These are phyloP conservation scores for Cinnamomum micranthum DNA, from an alignment of 164 flowering plant genomes.

Conservation along the genomic window DNA sequence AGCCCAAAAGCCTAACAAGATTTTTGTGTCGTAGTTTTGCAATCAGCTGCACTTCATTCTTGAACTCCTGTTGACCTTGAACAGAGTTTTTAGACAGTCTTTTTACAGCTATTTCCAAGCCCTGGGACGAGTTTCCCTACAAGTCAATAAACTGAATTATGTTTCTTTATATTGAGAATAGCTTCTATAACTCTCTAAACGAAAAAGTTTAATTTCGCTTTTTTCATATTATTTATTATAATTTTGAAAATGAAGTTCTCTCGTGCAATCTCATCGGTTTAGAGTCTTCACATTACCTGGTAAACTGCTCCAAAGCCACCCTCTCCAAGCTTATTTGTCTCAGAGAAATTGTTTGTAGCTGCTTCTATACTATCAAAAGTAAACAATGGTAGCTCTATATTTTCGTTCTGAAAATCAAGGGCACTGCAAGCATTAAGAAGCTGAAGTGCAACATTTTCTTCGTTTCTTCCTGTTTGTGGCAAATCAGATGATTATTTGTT, in stretches of 20 bases:
- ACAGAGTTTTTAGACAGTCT: slow-evolving; percentile 31
- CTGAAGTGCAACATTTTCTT: too few relatives aligned
- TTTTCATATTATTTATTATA: too few relatives aligned
- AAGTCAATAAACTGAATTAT: too few relatives aligned
- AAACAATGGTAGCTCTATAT: slow-evolving; percentile 5
- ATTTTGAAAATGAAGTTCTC: too few relatives aligned
- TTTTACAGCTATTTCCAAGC: slow-evolving; percentile 39
- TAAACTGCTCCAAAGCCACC: slow-evolving; percentile 20
- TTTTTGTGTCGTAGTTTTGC: slow-evolving; percentile 44
- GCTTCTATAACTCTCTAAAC: too few relatives aligned
- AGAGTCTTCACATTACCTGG: slow-evolving; percentile 1
- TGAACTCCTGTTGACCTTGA: slow-evolving; percentile 37
- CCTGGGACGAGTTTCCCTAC: slow-evolving; percentile 27
- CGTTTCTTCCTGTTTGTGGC: too few relatives aligned
- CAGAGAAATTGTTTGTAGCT: slow-evolving; percentile 14
- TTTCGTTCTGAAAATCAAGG: not conserved
- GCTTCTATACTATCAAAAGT: not conserved
- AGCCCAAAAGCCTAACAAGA: slow-evolving; percentile 39
- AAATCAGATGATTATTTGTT: too few relatives aligned
- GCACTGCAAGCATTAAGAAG: too few relatives aligned
- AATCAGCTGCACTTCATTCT: slow-evolving; percentile 28
- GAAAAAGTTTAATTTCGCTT: too few relatives aligned
- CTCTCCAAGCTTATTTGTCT: slow-evolving; percentile 13
- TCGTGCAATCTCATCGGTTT: too few relatives aligned
- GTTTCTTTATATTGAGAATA: too few relatives aligned